phyloP scores from a whole-genome alignment of 2,329 filamentous ascomycete species.

The Aspergillus fumigatiaffinis region DNA sequence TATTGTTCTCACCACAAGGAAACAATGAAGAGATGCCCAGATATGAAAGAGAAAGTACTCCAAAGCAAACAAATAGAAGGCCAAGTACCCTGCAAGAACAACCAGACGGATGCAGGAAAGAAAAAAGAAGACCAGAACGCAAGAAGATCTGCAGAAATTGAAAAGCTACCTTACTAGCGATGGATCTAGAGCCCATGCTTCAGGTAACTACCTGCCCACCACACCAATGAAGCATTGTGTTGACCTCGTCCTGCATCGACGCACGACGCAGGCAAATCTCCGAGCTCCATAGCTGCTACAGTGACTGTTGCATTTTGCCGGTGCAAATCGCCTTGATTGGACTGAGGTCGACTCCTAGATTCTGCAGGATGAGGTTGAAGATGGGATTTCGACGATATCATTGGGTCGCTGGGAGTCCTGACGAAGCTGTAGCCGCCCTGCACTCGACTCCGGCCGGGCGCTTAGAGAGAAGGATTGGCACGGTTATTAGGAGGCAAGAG shows the following conservation, averaged over 20 bases:
- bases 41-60: not conserved
- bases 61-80: not conserved
- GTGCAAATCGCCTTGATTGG: constrained; percentile 9
- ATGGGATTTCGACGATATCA: constrained; percentile 3
- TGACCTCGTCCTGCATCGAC: constrained; percentile 1
- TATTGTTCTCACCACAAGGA: not conserved
- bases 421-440: constrained; percentile 15
- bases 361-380: constrained; percentile 8
- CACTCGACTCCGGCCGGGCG: not conserved
- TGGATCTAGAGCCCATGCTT: not conserved
- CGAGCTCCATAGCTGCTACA: constrained; percentile 5
- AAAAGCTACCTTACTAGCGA: not conserved
- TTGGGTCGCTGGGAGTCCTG: constrained; percentile 10
- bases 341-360: not conserved
- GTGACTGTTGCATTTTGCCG: constrained; percentile 2
- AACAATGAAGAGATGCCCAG: not conserved
- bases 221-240: not conserved
- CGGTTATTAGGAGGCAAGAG: not conserved
- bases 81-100: not conserved
- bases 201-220: not conserved
- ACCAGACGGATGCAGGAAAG: not conserved
- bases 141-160: not conserved
- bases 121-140: not conserved
- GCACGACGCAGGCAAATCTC: constrained; percentile 14
- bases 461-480: not conserved